Evolutionary conservation across 257 asterid genomes (phyloP).

Genomic region (Vinca minor): DNA sequence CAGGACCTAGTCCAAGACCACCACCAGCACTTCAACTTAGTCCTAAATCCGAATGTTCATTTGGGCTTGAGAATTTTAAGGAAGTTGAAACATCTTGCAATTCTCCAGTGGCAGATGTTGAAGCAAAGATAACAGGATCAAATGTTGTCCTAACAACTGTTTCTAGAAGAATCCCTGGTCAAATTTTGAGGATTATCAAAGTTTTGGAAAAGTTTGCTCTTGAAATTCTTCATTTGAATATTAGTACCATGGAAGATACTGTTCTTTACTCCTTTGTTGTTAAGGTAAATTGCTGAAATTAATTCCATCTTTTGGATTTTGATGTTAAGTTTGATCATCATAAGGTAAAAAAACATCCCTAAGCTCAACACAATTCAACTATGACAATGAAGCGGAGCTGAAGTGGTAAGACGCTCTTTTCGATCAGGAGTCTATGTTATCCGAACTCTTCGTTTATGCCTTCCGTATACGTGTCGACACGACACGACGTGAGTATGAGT

Average conservation of each 20-base stretch:
- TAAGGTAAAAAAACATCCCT: too few species aligned
- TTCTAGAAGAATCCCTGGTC: slow-evolving; percentile 63
- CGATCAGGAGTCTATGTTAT: too few species aligned
- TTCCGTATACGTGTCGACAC: too few species aligned
- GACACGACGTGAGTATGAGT: too few species aligned
- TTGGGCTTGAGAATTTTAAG: slow-evolving; percentile 29
- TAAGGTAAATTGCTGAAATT: too few species aligned
- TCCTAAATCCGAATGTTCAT: slow-evolving; percentile 36
- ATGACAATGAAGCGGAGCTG: too few species aligned
- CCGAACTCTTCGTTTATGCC: too few species aligned
- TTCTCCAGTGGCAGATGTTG: slow-evolving; percentile 77
- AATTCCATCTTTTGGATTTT: neutral
- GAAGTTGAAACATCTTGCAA: slow-evolving; percentile 86
- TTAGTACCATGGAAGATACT: slow-evolving; percentile 94
- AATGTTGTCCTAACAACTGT: slow-evolving; percentile 62
- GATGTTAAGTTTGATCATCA: neutral
- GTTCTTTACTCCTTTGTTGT: slow-evolving; percentile 78
- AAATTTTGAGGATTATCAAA: slow-evolving; percentile 52
- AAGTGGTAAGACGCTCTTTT: too few species aligned
- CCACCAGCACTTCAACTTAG: slow-evolving; percentile 35
- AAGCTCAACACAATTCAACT: too few species aligned
- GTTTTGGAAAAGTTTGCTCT: slow-evolving; percentile 59
- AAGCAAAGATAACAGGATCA: slow-evolving; percentile 71
- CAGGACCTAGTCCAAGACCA: slow-evolving; percentile 53
- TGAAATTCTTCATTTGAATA: slow-evolving; percentile 75